A percentile compares a stretch with the other conserved stretches of the same genome.
Conservation (phyloP, 257 asterid species). For the Gardenia jasminoides region DNA sequence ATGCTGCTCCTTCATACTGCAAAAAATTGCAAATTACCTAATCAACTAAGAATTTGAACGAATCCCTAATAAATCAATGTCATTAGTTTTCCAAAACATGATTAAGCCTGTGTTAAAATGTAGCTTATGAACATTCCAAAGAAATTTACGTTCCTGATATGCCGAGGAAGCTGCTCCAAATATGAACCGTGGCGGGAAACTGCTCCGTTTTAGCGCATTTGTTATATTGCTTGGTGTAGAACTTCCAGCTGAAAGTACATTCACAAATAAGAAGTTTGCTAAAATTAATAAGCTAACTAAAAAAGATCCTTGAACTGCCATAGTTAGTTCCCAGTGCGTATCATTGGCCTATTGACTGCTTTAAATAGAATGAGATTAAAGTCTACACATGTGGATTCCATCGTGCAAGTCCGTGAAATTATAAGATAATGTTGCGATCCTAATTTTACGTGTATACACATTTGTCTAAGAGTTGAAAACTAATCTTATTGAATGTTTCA, state of each 20-base stretch:
- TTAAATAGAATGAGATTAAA: background rate
- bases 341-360: background rate
- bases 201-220: slow-evolving; percentile 14
- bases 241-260: background rate
- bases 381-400: too few species aligned
- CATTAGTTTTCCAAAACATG: too few species aligned
- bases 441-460: too few species aligned
- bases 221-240: background rate
- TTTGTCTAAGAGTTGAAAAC: too few species aligned
- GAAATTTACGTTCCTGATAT: slow-evolving; percentile 16
- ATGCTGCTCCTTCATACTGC: slow-evolving; percentile 24
- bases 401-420: too few species aligned
- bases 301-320: background rate
- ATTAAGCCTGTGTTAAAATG: too few species aligned
- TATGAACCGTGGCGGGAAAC: slow-evolving; percentile 19
- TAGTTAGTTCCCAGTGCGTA: background rate
- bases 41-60: too few species aligned
- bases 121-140: too few species aligned
- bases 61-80: too few species aligned
- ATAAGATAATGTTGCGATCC: too few species aligned
- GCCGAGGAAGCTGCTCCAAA: slow-evolving; percentile 34
- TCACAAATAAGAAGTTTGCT: background rate
- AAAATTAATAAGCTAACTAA: background rate
- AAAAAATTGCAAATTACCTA: too few species aligned
- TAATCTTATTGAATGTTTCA: too few species aligned